phyloP scores from a whole-genome alignment of 176 grass and related monocot species.

The Saccharum spontaneum region DNA sequence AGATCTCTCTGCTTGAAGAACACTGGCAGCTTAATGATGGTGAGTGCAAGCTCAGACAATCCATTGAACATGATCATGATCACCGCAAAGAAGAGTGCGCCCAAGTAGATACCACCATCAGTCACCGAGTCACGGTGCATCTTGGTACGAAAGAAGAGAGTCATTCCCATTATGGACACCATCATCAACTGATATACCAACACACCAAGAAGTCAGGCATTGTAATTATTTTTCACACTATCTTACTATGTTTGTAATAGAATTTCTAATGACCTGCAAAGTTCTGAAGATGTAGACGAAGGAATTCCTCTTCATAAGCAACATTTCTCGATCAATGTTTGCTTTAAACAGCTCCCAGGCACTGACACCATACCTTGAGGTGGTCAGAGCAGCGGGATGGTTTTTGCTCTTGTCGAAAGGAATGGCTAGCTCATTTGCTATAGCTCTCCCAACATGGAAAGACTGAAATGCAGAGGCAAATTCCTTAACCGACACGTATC shows the following conservation, averaged over 20 bases:
- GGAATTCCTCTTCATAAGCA: conserved; percentile 97
- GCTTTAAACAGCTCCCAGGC: conserved; percentile 72
- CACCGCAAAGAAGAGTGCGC: conserved; percentile 73
- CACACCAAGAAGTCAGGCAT: conserved; percentile 27
- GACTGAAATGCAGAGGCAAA: conserved; percentile 57
- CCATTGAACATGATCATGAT: conserved; percentile 88
- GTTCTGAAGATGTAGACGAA: conserved; percentile 90
- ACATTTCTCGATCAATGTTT: conserved; percentile 72
- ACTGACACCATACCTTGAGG: conserved; percentile 65
- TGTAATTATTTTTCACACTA: neutral
- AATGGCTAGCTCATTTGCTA: conserved; percentile 53
- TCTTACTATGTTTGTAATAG: neutral
- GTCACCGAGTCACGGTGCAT: conserved; percentile 52
- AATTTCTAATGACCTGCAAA: conserved; percentile 49
- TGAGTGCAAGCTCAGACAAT: conserved; percentile 73
- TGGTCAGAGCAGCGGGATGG: conserved; percentile 82
- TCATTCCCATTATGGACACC: conserved; percentile 67
- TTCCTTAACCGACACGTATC: conserved; percentile 67
- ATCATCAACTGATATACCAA: conserved; percentile 56
- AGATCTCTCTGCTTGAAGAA: conserved; percentile 97
- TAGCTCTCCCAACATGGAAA: conserved; percentile 58
- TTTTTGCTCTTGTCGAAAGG: conserved; percentile 68
- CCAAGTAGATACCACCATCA: conserved; percentile 60
- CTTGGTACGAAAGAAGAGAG: conserved; percentile 77
- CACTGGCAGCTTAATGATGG: conserved; percentile 74